Evolutionary conservation across 192 early-diverging fungal genomes (phyloP).

Genomic region (Rhizophagus prolifer): DNA sequence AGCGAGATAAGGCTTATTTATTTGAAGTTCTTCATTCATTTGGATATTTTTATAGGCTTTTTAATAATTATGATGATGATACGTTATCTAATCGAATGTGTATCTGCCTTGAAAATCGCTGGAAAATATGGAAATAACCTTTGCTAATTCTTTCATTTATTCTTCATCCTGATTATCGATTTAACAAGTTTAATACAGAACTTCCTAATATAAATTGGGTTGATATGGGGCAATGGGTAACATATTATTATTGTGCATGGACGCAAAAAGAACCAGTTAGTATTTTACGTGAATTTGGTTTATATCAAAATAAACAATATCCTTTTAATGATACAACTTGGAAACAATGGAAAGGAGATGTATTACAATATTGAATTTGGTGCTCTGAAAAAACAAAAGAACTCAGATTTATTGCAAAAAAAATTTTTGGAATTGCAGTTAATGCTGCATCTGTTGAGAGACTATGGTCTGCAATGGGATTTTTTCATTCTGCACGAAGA

Average conservation of each 20-base stretch:
- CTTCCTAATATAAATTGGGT: background rate
- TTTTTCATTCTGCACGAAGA: conserved; percentile 3
- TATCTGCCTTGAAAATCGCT: background rate
- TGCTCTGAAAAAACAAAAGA: background rate
- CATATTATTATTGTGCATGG: conserved; percentile 25
- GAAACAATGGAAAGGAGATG: conserved; percentile 2
- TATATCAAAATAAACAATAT: conserved; percentile 14
- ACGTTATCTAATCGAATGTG: background rate
- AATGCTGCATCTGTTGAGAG: background rate
- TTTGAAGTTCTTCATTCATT: conserved; percentile 3
- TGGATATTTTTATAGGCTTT: background rate
- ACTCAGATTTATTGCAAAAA: background rate
- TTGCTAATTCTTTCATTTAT: conserved; percentile 5
- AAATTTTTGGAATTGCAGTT: background rate
- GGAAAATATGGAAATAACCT: background rate
- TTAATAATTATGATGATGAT: background rate
- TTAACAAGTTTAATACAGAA: background rate
- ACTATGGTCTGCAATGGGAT: background rate
- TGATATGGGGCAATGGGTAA: conserved; percentile 13
- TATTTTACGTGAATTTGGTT: conserved; percentile 13
- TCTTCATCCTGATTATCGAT: background rate
- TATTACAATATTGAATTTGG: conserved; percentile 1
- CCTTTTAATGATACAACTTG: conserved; percentile 17
- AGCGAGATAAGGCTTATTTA: background rate
- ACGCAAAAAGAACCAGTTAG: background rate